Evolutionary conservation across 805 yeast species (phyloP), one percentile per base, ranked within the genome.

Genomic region (Jamesozyma hellenica): DNA sequence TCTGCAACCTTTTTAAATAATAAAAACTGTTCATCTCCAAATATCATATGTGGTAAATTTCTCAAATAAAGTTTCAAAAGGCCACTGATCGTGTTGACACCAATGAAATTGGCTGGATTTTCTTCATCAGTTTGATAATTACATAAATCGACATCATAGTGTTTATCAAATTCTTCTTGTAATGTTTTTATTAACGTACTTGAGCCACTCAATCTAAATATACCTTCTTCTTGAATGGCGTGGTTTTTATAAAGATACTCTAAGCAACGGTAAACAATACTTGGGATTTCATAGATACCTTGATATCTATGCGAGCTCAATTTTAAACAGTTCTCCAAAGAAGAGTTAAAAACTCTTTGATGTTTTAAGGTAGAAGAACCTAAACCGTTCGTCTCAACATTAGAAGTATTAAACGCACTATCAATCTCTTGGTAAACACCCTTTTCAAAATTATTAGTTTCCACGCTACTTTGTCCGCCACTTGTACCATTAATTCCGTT

Each of bases 171-270:
- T 35, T 64, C 67, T 35, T 75, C 83, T 51, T 79, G 83, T 42
- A 84, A 68, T 31, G 68, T 73, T 46, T 79, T 75, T 30, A 84
- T 85, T 38, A 80, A 70, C 1, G 86, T 72, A 41, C 87, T 82
- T 28, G 94, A 84, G 4, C 97, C 97, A 60, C 88, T 84, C 42
- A 87, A 65, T 45, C 98, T 70, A 65, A 92, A 92, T 3, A 90
- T 74, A 10, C 98, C 98, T 53, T 87, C 95, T 58, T 85, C 92
- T 45, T 73, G 73, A n/a, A 79, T 66, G 0, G 94, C 95, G 17
- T 79, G 76, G 19, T 78, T 72, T 29, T 67, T 70, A 36, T 71
- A 69, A 36, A 90, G 66, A 48, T 71, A 83, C 41, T 75, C 81
- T 27, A 88, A 53, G 53, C 95, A 86, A 43, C 94, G 64, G 50